phyloP scores from a whole-genome alignment of 345 rosid genomes.

The Bruguiera gymnorhiza region DNA sequence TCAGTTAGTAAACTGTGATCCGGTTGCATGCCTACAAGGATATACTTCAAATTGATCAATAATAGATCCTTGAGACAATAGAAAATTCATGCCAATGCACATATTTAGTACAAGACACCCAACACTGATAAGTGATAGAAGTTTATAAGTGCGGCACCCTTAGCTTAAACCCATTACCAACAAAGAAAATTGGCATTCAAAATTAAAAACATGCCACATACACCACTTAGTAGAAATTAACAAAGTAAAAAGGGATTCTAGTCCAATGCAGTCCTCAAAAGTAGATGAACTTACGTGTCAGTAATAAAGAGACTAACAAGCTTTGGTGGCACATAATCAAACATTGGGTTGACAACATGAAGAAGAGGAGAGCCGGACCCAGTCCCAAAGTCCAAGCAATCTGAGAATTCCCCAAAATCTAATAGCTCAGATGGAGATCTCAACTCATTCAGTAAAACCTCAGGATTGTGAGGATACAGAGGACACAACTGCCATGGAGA shows the following conservation, averaged over 20 bases:
- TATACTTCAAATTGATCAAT: too few species aligned
- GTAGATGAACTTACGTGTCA: constrained; percentile 72
- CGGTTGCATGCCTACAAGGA: background rate
- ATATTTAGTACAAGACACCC: too few species aligned
- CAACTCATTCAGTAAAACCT: constrained; percentile 85
- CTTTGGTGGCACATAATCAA: constrained; percentile 93
- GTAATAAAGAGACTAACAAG: constrained; percentile 96
- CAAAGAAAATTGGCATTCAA: too few species aligned
- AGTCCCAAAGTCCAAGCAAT: constrained; percentile 79
- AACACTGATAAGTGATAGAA: too few species aligned
- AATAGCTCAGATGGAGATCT: constrained; percentile 93
- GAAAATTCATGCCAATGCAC: too few species aligned
- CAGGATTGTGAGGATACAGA: constrained; percentile 94
- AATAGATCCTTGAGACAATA: too few species aligned
- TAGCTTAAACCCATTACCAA: too few species aligned
- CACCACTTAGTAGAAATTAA: too few species aligned
- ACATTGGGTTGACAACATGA: constrained; percentile 90
- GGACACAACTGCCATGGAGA: constrained; percentile 75
- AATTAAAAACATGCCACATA: too few species aligned
- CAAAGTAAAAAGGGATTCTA: too few species aligned
- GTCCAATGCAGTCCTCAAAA: background rate
- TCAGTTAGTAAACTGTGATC: background rate
- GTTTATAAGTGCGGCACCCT: too few species aligned
- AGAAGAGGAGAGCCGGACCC: constrained; percentile 71
- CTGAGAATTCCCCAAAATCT: constrained; percentile 98